Conservation (phyloP, 1,284 basidiomycete genomes). For the Amylostereum chailletii region DNA sequence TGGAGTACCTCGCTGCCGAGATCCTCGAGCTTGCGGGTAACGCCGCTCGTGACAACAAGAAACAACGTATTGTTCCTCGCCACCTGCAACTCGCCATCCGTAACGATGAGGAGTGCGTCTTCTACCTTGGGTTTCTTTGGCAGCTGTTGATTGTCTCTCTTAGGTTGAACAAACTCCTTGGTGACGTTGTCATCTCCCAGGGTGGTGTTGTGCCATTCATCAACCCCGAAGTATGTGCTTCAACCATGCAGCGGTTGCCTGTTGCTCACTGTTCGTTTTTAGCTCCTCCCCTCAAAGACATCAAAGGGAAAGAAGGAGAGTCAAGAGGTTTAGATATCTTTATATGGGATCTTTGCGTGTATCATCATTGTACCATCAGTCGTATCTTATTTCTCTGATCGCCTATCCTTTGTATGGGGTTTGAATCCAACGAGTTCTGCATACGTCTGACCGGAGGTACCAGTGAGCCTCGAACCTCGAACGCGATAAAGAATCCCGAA, state of each 20-base stretch:
- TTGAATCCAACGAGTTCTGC: too few species aligned
- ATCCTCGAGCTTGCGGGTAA: constrained; percentile 86
- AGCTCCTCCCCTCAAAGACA: constrained; percentile 53
- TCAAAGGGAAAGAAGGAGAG: constrained; percentile 31
- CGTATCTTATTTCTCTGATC: too few species aligned
- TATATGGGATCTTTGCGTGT: constrained; percentile 14
- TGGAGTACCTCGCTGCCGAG: constrained; percentile 81
- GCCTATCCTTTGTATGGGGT: too few species aligned
- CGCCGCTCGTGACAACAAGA: constrained; percentile 74
- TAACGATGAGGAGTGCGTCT: constrained; percentile 68
- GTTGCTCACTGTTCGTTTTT: constrained; percentile 3
- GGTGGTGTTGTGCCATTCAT: constrained; percentile 76
- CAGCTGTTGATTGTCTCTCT: not conserved
- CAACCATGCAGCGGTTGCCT: not conserved
- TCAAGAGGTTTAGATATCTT: constrained; percentile 25
- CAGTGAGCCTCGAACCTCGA: too few species aligned
- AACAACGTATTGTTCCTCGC: constrained; percentile 83
- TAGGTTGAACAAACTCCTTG: constrained; percentile 64
- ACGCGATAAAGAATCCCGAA: too few species aligned
- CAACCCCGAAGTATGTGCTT: constrained; percentile 30
- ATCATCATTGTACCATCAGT: constrained; percentile 11
- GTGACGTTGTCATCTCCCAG: constrained; percentile 79
- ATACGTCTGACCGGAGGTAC: too few species aligned
- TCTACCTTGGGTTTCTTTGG: not conserved
- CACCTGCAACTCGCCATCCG: constrained; percentile 85